These are phyloP conservation scores for Wickerhamiella dianesei DNA, from an alignment of 805 yeast genomes.

Conservation along the genomic window DNA sequence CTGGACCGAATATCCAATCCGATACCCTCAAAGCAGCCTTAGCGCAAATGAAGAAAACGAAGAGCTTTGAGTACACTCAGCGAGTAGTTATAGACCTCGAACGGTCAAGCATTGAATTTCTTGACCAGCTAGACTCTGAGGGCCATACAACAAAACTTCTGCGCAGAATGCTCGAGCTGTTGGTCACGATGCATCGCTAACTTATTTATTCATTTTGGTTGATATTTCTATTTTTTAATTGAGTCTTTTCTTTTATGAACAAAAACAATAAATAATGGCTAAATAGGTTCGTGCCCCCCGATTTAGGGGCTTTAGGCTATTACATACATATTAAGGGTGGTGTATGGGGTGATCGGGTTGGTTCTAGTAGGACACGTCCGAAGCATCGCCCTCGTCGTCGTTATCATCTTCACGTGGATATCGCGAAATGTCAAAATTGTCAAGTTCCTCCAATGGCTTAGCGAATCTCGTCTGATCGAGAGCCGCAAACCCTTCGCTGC, in stretches of 20 bases:
- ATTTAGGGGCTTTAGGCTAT: no score
- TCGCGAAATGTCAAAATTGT: background rate
- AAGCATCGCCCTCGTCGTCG: background rate
- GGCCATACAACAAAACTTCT: background rate
- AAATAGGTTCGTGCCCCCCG: no score
- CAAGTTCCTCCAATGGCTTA: background rate
- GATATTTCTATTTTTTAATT: no score
- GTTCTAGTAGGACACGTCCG: background rate
- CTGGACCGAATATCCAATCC: background rate
- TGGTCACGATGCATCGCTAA: background rate
- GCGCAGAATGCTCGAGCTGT: background rate
- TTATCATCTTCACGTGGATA: background rate
- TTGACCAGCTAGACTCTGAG: background rate
- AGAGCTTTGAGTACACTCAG: background rate
- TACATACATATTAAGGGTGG: background rate
- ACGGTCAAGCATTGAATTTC: background rate
- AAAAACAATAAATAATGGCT: background rate
- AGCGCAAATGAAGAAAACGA: background rate
- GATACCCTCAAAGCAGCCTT: background rate
- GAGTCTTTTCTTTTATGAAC: no score
- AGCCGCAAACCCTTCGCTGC: constrained; percentile 11
- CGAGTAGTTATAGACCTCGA: background rate
- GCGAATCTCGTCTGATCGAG: constrained; percentile 2
- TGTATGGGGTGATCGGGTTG: background rate
- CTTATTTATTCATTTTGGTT: no score